These are phyloP conservation scores for Colletotrichum falcatum DNA, from an alignment of 2,329 filamentous ascomycete genomes.

Conservation along the genomic window DNA sequence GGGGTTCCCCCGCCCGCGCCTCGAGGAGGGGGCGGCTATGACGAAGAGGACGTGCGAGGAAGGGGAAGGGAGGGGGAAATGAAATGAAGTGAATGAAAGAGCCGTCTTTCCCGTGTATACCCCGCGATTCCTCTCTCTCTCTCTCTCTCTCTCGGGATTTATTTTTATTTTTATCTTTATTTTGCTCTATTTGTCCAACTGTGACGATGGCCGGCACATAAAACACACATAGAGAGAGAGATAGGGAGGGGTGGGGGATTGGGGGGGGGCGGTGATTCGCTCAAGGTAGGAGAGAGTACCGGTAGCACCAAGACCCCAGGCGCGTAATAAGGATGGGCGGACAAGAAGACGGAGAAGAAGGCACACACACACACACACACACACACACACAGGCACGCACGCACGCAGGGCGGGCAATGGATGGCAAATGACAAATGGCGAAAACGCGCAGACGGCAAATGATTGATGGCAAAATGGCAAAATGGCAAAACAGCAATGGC, in stretches of 20 bases:
- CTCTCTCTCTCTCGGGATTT: constrained; percentile 11
- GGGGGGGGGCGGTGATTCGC: too few relatives aligned
- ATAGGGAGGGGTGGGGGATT: too few relatives aligned
- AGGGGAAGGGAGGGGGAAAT: background rate
- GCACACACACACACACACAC: too few relatives aligned
- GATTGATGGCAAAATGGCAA: background rate
- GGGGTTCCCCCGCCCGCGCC: too few relatives aligned
- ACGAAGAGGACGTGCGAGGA: too few relatives aligned
- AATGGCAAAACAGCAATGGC: background rate
- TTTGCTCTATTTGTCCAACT: background rate
- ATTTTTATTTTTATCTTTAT: too few relatives aligned
- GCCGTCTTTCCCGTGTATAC: constrained; percentile 16
- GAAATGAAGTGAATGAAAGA: too few relatives aligned
- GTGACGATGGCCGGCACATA: too few relatives aligned
- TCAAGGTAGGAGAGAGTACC: background rate
- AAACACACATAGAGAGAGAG: too few relatives aligned
- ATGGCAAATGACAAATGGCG: background rate
- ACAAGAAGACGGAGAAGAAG: background rate
- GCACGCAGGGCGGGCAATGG: background rate
- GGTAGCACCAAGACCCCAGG: background rate
- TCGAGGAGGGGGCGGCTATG: background rate
- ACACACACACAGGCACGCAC: background rate
- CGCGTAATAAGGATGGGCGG: background rate
- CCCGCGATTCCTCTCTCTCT: constrained; percentile 34
- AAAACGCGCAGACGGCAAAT: background rate